Base-by-base conservation (phyloP, 2,329 filamentous ascomycete species). In the Beauveria scarabaeidicola region DNA sequence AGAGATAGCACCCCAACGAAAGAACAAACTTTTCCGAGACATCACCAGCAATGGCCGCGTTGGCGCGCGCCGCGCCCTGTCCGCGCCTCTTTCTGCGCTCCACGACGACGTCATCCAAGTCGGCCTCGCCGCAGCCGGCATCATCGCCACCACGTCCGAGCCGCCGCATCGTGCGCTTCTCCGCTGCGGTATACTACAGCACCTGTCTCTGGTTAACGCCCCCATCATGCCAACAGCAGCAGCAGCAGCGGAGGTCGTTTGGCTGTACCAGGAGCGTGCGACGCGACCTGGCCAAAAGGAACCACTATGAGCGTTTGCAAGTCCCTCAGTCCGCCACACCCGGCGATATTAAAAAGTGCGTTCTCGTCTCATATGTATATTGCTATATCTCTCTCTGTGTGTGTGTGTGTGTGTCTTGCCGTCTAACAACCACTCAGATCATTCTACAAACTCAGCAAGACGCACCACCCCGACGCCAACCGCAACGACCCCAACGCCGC, bases 381-480 rank as follows among this genome's bases (percentile, higher is more conserved):
- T 51, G 52, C 19, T 47, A 51, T n/a, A 27, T 51, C 61, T 25
- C 48, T 62, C 54, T 46, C n/a, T n/a, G n/a, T n/a, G n/a, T n/a
- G n/a, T n/a, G n/a, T n/a, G n/a, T n/a, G 11, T 36, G 11, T 36
- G 32, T 15, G 11, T 32, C 13, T 13, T 13, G 32, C 32, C 32
- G 32, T 36, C 32, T 36, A 29, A 15, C 29, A 27, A 38, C 43
- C 23, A 29, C 32, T 29, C 61, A 86, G 83, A 68, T 84, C 84
- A 65, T 99, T 97, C 82, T 97, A 97, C 80, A 75, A 81, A 62
- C 89, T 97, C 71, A 96, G 91, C 69, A 96, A 97, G 75, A 77
- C 82, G 58, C 88, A 96, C 80, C 94, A 99, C 74, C 94, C 94
- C 1, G 94, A 99, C 79, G 85, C 86, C 70, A 95, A 97, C 78